Conservation (phyloP, 306 rosid species). For the Castanea crenata region DNA sequence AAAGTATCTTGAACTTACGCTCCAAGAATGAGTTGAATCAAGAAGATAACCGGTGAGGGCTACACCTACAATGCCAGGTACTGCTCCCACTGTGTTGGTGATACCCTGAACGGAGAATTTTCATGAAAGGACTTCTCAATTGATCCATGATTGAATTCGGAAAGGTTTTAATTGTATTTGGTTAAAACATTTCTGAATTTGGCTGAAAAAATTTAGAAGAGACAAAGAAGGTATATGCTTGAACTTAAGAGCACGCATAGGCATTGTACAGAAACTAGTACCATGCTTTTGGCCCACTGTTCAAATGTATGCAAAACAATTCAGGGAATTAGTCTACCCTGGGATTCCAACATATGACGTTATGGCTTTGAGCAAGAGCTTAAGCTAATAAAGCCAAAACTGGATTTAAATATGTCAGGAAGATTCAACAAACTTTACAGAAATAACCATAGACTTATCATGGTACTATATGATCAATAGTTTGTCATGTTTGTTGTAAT, state of each 20-base stretch:
- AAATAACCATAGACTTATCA: not conserved
- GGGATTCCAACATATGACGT: not conserved
- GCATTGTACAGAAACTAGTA: not conserved
- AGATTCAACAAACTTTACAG: not conserved
- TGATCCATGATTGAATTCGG: not conserved
- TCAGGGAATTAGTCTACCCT: not conserved
- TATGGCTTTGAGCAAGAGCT: not conserved
- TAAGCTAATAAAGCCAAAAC: not conserved
- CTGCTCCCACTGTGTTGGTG: slow-evolving; percentile 89
- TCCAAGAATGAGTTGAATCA: slow-evolving; percentile 96
- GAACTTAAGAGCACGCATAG: not conserved
- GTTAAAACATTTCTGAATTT: not conserved
- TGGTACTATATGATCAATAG: not conserved
- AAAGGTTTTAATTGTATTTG: not conserved
- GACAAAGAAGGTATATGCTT: not conserved
- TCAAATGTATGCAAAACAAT: not conserved
- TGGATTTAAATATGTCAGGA: not conserved
- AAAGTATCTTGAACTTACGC: slow-evolving; percentile 56
- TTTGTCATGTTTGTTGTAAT: not conserved
- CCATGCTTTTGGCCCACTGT: not conserved
- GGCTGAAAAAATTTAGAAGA: not conserved
- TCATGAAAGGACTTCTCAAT: slow-evolving; percentile 7
- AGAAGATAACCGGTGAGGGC: slow-evolving; percentile 94
- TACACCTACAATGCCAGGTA: slow-evolving; percentile 92
- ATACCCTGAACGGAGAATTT: slow-evolving; percentile 60